Evolutionary conservation across 1,284 basidiomycete genomes (phyloP).

Genomic region (Leucoagaricus sp.): DNA sequence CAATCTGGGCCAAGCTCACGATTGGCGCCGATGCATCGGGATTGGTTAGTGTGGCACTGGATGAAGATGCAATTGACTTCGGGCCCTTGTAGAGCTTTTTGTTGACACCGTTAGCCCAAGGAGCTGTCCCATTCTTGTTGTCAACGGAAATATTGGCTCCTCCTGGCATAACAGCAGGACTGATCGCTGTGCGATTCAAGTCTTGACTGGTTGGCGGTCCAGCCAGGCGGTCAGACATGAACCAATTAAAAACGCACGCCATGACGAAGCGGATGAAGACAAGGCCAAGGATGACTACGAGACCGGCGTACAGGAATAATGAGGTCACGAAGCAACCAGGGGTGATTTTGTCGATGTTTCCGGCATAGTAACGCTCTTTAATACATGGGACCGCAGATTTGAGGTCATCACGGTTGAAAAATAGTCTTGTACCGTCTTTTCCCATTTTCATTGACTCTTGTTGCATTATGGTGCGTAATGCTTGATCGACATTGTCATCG

Average conservation of each 20-base stretch:
- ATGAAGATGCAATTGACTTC: constrained; percentile 51
- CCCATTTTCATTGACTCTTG: constrained; percentile 57
- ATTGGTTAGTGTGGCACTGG: constrained; percentile 55
- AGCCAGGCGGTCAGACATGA: constrained; percentile 80
- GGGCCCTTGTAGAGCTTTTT: constrained; percentile 50
- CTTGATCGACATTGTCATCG: constrained; percentile 80
- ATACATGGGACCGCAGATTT: constrained; percentile 78
- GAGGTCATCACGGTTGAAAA: constrained; percentile 71
- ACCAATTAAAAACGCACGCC: constrained; percentile 98
- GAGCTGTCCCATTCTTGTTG: constrained; percentile 88
- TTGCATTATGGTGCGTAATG: constrained; percentile 76
- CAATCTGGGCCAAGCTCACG: constrained; percentile 86
- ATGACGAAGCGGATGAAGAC: constrained; percentile 93
- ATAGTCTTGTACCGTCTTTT: constrained; percentile 88
- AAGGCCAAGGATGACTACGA: constrained; percentile 89
- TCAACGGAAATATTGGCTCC: constrained; percentile 91
- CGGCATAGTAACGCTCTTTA: constrained; percentile 84
- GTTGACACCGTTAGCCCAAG: constrained; percentile 74
- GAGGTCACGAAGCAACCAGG: constrained; percentile 94
- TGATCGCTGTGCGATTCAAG: constrained; percentile 78
- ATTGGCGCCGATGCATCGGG: constrained; percentile 55
- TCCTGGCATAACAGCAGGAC: constrained; percentile 93
- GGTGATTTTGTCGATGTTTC: constrained; percentile 95
- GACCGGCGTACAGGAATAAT: constrained; percentile 89
- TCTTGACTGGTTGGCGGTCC: constrained; percentile 69